A percentile compares a stretch with the other conserved stretches of the same genome.
phyloP scores from a whole-genome alignment of 192 early-diverging fungal species.

The Diversispora eburnea region DNA sequence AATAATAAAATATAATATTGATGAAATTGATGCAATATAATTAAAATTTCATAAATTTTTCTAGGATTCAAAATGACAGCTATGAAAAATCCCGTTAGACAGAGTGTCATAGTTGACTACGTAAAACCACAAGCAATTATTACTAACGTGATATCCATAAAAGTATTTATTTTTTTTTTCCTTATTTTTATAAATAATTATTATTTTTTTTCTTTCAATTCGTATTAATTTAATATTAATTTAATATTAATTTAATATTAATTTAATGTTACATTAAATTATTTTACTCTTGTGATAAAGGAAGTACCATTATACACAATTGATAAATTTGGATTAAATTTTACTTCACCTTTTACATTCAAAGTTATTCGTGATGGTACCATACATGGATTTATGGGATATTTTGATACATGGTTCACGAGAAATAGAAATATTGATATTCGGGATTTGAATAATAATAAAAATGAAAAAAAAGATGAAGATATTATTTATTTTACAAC shows the following conservation, averaged over 20 bases:
- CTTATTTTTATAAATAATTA: neutral
- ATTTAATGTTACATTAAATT: no score
- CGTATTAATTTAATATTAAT: neutral
- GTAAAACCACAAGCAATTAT: constrained; percentile 84
- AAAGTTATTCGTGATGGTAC: constrained; percentile 76
- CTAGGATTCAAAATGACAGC: constrained; percentile 96
- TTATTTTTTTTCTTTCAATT: neutral
- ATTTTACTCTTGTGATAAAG: constrained; percentile 14
- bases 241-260: no score
- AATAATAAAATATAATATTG: neutral
- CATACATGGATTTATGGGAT: constrained; percentile 88
- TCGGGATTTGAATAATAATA: neutral
- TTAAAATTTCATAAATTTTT: constrained; percentile 29
- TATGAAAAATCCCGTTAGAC: constrained; percentile 83
- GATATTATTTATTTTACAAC: constrained; percentile 42
- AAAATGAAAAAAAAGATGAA: constrained; percentile 33
- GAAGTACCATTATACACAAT: constrained; percentile 81
- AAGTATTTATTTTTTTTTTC: constrained; percentile 38
- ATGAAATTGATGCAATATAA: neutral
- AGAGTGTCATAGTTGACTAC: constrained; percentile 94
- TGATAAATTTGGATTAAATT: constrained; percentile 81
- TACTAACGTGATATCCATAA: constrained; percentile 74
- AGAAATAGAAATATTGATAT: constrained; percentile 83
- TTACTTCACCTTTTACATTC: constrained; percentile 80
- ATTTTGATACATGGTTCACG: constrained; percentile 96